Conservation (phyloP, 2,329 filamentous ascomycete genomes). For the Pyrenophora graminea region DNA sequence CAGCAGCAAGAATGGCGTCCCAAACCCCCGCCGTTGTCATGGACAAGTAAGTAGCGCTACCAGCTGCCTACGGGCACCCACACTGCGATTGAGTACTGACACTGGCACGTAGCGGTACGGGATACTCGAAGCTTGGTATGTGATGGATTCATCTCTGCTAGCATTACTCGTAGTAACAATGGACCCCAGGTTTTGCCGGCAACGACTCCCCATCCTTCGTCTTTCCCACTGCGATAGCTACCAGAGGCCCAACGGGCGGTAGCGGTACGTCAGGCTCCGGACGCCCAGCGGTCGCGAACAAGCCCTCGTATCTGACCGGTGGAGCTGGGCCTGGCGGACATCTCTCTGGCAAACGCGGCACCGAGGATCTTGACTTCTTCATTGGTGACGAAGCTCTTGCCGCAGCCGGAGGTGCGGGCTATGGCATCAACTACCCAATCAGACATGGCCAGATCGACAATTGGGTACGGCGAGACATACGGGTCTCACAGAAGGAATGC, state of each 20-base stretch:
- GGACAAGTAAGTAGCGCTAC: constrained; percentile 84
- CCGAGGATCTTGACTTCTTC: constrained; percentile 97
- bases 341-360: constrained; percentile 88
- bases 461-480: constrained; percentile 66
- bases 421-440: constrained; percentile 96
- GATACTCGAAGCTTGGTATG: constrained; percentile 97
- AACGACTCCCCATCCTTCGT: constrained; percentile 99
- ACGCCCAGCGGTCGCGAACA: constrained; percentile 87
- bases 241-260: constrained; percentile 75
- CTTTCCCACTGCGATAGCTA: constrained; percentile 97
- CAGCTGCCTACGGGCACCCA: constrained; percentile 34
- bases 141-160: constrained; percentile 2
- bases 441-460: constrained; percentile 98
- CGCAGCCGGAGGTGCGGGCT: constrained; percentile 83
- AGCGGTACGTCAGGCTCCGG: constrained; percentile 79
- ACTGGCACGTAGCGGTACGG: constrained; percentile 78
- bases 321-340: constrained; percentile 83
- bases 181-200: constrained; percentile 81
- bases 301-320: constrained; percentile 92
- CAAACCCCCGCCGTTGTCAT: constrained; percentile 99
- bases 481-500: background rate
- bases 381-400: constrained; percentile 95
- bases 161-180: constrained; percentile 42
- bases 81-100: constrained; percentile 43
- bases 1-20: constrained; percentile 74